Base-by-base conservation (phyloP, 495 filamentous ascomycete species). In the Trypethelium eluteriae region DNA sequence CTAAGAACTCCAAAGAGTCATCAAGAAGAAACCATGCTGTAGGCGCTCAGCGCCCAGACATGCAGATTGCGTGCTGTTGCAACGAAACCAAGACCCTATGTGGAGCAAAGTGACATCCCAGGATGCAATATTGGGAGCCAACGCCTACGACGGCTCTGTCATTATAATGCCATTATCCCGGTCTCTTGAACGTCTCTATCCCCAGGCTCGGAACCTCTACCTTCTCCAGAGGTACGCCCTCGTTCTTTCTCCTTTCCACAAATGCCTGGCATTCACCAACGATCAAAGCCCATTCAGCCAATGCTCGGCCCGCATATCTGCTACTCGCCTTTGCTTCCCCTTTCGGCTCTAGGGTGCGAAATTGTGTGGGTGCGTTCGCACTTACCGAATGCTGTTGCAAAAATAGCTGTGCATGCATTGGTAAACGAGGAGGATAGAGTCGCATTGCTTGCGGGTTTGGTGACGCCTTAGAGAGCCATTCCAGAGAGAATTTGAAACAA, bases 181-280 rank as follows among this genome's bases (percentile, higher is more conserved):
- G 74, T 62, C 83, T 87, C 64, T 90, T 83, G 70, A 96, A 90
- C 50, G 86, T 87, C 66, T 98, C 94, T 39, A 97, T 90, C 4
- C 89, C 87, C 62, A 98, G 82, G 39, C 83, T 86, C 34, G 94
- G 94, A 36, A 93, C 93, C 76, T 98, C 94, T 56, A 98, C 89
- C 62, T 79, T 83, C 71, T 93, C 82, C 6, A 77, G 78, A 9
- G 90, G 85, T 14, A 96, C 89, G 59, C 94, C 94, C 76, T 98
- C 94, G 47, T 86, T 86, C 68, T 87, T 88, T 66, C 94, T 83
- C 38, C 93, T 83, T 38, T 96, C 90, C 59, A 93, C 90, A 76
- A 98, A 98, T 72, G 86, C 91, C 74, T 98, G 92, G 77, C 88
- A 93, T 75, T 98, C 94, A 35, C 82, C 81, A 7, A 97, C 87